Evolutionary conservation across 352 stramenopile species (phyloP).

Genomic region (Globisporangium heterothallicum): DNA sequence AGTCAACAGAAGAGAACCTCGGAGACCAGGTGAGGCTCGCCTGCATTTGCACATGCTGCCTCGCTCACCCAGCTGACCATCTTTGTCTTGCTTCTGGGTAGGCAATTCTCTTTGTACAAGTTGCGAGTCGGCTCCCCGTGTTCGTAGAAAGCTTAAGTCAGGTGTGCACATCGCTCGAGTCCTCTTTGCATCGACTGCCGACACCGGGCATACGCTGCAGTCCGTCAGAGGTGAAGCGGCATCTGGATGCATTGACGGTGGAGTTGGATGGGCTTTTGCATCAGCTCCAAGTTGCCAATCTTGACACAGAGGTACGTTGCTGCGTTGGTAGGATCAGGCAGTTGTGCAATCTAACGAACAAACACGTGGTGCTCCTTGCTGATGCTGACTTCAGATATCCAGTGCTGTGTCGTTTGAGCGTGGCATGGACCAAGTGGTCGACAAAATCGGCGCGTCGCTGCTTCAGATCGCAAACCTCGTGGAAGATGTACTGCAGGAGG

Average conservation of each 20-base stretch:
- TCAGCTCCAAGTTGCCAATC: slow-evolving; percentile 18
- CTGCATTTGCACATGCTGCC: too few relatives aligned
- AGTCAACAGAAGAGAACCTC: slow-evolving; percentile 21
- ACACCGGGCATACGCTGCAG: slow-evolving; percentile 21
- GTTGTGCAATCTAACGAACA: background rate
- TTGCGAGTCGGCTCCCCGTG: slow-evolving; percentile 16
- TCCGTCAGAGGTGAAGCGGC: slow-evolving; percentile 21
- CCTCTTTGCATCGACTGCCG: slow-evolving; percentile 31
- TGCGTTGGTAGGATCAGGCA: background rate
- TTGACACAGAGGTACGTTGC: slow-evolving; percentile 21
- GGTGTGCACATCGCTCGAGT: slow-evolving; percentile 25
- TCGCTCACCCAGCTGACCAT: too few relatives aligned
- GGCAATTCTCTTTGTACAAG: slow-evolving; percentile 13
- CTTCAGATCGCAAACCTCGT: slow-evolving; percentile 34
- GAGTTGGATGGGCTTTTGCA: slow-evolving; percentile 26
- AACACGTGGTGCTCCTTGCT: too few relatives aligned
- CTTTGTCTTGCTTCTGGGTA: too few relatives aligned
- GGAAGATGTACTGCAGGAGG: slow-evolving; percentile 28
- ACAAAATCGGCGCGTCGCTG: slow-evolving; percentile 22
- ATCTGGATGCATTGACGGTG: slow-evolving; percentile 20
- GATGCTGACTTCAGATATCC: slow-evolving; percentile 17
- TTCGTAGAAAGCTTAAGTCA: slow-evolving; percentile 17
- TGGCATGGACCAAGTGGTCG: slow-evolving; percentile 22
- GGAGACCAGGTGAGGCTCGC: slow-evolving; percentile 23
- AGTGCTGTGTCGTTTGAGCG: slow-evolving; percentile 23